phyloP scores from a whole-genome alignment of 2,329 filamentous ascomycete species.

The Hypoxylon sp. region DNA sequence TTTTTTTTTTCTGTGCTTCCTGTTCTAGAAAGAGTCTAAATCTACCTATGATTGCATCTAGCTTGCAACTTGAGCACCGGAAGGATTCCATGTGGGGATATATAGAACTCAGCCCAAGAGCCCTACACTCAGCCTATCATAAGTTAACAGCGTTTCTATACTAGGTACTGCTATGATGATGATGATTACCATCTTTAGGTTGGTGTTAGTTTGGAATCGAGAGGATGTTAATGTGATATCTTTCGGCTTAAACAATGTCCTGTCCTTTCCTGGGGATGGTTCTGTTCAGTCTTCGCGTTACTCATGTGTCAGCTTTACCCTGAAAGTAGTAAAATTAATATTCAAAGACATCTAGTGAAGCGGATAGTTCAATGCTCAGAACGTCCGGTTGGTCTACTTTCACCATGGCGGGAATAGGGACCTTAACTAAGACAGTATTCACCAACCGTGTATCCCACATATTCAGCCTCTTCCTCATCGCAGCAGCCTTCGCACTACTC shows the following conservation, averaged over 20 bases:
- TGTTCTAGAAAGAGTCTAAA: not conserved
- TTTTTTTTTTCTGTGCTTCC: not conserved
- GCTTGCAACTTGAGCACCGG: not conserved
- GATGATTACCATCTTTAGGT: too few species aligned
- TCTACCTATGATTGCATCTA: not conserved
- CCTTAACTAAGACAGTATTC: too few species aligned
- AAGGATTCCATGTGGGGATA: not conserved
- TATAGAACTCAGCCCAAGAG: not conserved
- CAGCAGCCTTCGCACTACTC: slow-evolving; percentile 2
- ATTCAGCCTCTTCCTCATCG: slow-evolving; percentile 1
- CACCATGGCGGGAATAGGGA: not conserved
- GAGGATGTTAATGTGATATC: too few species aligned
- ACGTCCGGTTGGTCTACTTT: too few species aligned
- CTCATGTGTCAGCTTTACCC: too few species aligned
- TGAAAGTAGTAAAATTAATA: too few species aligned
- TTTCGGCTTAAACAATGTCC: too few species aligned
- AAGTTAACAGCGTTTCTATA: too few species aligned
- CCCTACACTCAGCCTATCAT: not conserved
- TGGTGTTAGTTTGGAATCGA: not conserved
- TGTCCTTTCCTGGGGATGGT: too few species aligned
- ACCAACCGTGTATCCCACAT: not conserved
- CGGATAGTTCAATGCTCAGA: too few species aligned
- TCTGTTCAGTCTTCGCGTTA: not conserved
- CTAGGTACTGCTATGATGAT: slow-evolving; percentile 2
- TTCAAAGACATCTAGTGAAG: too few species aligned